Evolutionary conservation across 257 asterid species (phyloP), one percentile per base, ranked within the genome.

Genomic region (Ocimum tenuiflorum): DNA sequence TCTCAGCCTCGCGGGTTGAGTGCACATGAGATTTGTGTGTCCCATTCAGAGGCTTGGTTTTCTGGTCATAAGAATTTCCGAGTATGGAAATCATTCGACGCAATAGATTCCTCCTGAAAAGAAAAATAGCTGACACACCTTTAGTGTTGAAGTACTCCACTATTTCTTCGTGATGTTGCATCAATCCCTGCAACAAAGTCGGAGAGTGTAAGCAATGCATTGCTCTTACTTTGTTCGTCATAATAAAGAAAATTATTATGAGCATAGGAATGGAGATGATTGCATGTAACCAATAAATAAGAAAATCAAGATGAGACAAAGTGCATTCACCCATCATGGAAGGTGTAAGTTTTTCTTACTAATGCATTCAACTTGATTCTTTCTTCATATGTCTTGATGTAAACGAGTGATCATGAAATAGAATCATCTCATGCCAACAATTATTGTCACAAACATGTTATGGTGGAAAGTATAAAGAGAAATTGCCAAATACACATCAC

Each of bases 21-120:
- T 92, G 98, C 72, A 89, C 97, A 64, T 92, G 98, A 59, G 98
- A 89, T 77, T 92, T 92, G 84, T 92, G 97, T 7, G 96, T 89
- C 79, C 97, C 98, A 49, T 89, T 92, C 24, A 89, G 79, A 47
- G 78, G 80, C 88, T 84, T 92, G 72, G 88, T 82, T 48, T 79
- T 80, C 68, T 87, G 99, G 79, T 92, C 99, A 45, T 85, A 92
- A 9, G 97, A 81, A 79, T 89, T 92, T 60, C 95, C 96, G 20
- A 89, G 89, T 15, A 92, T 89, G 14, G 99, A 92, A 43, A 92
- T 57, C 96, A 89, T 84, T 31, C 96, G 74, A n/a, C 99, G 94
- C 82, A 92, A 68, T 66, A 92, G 91, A 77, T 89, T 92, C 82
- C 88, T 81, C 80, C 98, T 80, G 80, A 89, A 92, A 50, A 92